Evolutionary conservation across 495 filamentous ascomycete genomes (phyloP).

Genomic region (Amorphotheca resinae): DNA sequence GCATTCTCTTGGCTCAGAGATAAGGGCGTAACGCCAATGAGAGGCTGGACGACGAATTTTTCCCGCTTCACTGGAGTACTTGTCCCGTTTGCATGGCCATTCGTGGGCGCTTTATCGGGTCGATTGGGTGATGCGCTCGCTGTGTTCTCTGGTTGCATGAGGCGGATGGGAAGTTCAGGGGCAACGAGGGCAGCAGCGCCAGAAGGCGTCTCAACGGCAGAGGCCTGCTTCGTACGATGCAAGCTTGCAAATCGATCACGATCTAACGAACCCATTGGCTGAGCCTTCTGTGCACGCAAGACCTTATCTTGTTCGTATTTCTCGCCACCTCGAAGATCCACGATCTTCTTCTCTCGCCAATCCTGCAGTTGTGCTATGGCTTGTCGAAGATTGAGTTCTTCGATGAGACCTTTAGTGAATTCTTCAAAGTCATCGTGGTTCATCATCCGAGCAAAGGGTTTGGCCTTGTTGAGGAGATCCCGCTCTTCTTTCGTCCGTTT

Average conservation of each 20-base stretch:
- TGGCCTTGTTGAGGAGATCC: constrained; percentile 80
- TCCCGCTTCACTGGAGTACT: constrained; percentile 24
- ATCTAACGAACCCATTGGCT: constrained; percentile 67
- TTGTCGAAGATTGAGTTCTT: constrained; percentile 81
- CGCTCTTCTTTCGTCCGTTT: constrained; percentile 91
- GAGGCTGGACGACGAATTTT: constrained; percentile 31
- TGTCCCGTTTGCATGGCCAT: constrained; percentile 29
- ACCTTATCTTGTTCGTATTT: constrained; percentile 92
- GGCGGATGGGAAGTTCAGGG: constrained; percentile 58
- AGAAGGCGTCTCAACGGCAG: constrained; percentile 54
- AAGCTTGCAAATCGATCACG: constrained; percentile 55
- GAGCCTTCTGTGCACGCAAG: constrained; percentile 52
- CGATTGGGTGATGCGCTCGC: constrained; percentile 5
- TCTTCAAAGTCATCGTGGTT: constrained; percentile 80
- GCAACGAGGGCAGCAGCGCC: constrained; percentile 61
- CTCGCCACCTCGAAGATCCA: constrained; percentile 73
- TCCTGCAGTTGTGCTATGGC: constrained; percentile 88
- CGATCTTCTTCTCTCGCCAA: constrained; percentile 76
- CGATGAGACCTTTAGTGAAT: constrained; percentile 68
- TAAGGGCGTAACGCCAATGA: constrained; percentile 49
- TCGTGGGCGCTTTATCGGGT: constrained; percentile 24
- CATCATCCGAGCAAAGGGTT: constrained; percentile 96
- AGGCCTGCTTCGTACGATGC: constrained; percentile 43
- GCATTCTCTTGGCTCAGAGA: constrained; percentile 58
- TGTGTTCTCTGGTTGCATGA: constrained; percentile 26